A percentile compares a stretch with the other conserved stretches of the same genome.
Evolutionary conservation across 148 eudicot genomes (phyloP).

Genomic region (Drosera capensis): DNA sequence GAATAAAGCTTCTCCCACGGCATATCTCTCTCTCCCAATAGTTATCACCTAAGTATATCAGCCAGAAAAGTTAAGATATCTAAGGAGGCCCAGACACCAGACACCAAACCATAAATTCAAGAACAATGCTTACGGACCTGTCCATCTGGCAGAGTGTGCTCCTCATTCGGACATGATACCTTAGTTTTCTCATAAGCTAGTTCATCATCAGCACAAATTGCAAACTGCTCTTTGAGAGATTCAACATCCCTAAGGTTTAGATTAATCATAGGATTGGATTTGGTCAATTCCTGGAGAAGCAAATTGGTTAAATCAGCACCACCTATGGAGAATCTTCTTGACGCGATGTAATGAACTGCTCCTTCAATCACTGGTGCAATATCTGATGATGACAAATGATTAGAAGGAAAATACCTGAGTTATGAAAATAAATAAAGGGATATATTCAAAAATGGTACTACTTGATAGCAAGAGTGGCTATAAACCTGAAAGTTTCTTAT

Average conservation of each 20-base stretch:
- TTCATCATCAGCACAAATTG: conserved; percentile 86
- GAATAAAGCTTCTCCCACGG: conserved; percentile 91
- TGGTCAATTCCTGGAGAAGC: conserved; percentile 58
- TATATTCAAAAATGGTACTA: not conserved
- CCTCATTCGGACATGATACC: conserved; percentile 50
- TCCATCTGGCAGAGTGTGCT: conserved; percentile 92
- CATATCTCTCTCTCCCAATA: conserved; percentile 64
- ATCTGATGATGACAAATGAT: conserved; percentile 33
- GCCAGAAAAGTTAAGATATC: not conserved
- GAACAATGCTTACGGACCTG: conserved; percentile 37
- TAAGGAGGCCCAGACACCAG: not conserved
- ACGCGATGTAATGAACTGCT: conserved; percentile 96
- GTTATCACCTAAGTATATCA: conserved; percentile 45
- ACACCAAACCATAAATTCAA: not conserved
- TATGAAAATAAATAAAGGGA: not conserved
- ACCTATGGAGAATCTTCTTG: conserved; percentile 81
- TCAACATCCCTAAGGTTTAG: conserved; percentile 58
- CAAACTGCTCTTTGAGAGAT: conserved; percentile 64
- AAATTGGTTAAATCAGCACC: conserved; percentile 84
- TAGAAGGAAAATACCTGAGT: not conserved
- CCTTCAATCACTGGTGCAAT: conserved; percentile 99
- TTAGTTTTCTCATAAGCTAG: conserved; percentile 50
- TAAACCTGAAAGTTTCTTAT: not conserved
- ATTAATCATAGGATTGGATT: conserved; percentile 61
- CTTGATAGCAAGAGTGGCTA: not conserved